phyloP scores from a whole-genome alignment of 805 yeast species.

The Sugiyamaella americana region DNA sequence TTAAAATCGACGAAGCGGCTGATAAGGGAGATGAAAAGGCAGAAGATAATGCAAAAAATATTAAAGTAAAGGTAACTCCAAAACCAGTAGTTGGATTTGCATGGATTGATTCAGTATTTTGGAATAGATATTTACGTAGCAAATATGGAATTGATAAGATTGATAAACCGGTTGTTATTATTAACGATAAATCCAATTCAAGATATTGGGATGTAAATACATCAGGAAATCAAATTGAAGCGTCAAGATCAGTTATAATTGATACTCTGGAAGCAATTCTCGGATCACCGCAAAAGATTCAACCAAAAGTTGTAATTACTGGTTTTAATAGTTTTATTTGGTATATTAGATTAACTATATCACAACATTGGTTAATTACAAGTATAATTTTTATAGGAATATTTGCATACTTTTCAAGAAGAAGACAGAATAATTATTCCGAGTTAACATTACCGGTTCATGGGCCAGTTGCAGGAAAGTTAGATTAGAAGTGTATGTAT shows the following conservation, averaged over 20 bases:
- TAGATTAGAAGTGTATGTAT: neutral
- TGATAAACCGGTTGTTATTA: slow-evolving; percentile 21
- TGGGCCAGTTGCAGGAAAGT: neutral
- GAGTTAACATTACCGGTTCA: neutral
- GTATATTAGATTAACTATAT: neutral
- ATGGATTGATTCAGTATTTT: slow-evolving; percentile 33
- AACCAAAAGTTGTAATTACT: slow-evolving; percentile 8
- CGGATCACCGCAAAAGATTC: slow-evolving; percentile 10
- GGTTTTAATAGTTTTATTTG: slow-evolving; percentile 6
- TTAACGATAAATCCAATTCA: slow-evolving; percentile 26
- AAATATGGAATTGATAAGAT: slow-evolving; percentile 24
- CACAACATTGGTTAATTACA: neutral
- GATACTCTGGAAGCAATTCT: slow-evolving; percentile 18
- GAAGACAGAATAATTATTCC: neutral
- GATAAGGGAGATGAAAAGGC: slow-evolving; percentile 30
- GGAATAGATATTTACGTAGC: slow-evolving; percentile 31
- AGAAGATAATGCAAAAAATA: slow-evolving; percentile 26
- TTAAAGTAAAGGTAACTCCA: slow-evolving; percentile 22
- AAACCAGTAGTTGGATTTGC: slow-evolving; percentile 30
- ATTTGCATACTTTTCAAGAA: neutral
- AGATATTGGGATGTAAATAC: slow-evolving; percentile 28
- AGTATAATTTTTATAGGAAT: neutral
- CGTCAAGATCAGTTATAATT: slow-evolving; percentile 21
- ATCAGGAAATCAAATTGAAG: slow-evolving; percentile 21
- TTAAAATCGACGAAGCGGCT: slow-evolving; percentile 30